Percentiles rank a stretch among this genome's conserved stretches.
Evolutionary conservation across 768 basidiomycete species (phyloP).

Genomic region (Kondoa subrosea): DNA sequence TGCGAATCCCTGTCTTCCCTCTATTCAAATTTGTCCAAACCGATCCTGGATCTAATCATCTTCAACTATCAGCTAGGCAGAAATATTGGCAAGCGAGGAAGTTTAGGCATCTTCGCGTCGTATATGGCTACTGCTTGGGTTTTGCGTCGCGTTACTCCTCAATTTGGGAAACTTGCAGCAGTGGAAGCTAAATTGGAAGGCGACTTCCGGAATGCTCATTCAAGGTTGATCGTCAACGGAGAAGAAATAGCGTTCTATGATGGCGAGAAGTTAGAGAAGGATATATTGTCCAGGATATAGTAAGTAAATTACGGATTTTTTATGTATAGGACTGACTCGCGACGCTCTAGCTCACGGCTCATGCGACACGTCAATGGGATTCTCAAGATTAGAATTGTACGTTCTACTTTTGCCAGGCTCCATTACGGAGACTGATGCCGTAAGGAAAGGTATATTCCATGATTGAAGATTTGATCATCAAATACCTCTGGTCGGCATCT

Average conservation of each 20-base stretch:
- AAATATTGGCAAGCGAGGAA: conserved; percentile 72
- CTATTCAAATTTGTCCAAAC: conserved; percentile 87
- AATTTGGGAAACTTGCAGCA: conserved; percentile 77
- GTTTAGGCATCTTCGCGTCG: conserved; percentile 56
- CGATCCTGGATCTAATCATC: conserved; percentile 69
- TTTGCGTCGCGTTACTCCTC: conserved; percentile 58
- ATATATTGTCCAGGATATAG: conserved; percentile 64
- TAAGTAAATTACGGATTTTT: conserved; percentile 10
- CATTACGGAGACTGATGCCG: too few species aligned
- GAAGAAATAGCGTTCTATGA: conserved; percentile 97
- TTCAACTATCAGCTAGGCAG: conserved; percentile 82
- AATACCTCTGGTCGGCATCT: conserved; percentile 84
- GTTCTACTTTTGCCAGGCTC: too few species aligned
- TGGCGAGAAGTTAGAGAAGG: conserved; percentile 64
- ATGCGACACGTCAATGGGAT: conserved; percentile 83
- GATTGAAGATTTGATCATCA: conserved; percentile 95
- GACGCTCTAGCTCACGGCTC: conserved; percentile 40
- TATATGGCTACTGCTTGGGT: conserved; percentile 76
- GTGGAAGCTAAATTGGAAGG: conserved; percentile 77
- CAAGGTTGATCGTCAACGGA: conserved; percentile 65
- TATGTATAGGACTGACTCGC: too few species aligned
- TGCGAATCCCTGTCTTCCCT: conserved; percentile 66
- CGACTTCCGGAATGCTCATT: conserved; percentile 75
- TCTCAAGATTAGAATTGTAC: conserved; percentile 84
- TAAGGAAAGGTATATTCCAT: too few species aligned